Evolutionary conservation across 2,329 filamentous ascomycete species (phyloP).

Genomic region (Exophiala sideris): DNA sequence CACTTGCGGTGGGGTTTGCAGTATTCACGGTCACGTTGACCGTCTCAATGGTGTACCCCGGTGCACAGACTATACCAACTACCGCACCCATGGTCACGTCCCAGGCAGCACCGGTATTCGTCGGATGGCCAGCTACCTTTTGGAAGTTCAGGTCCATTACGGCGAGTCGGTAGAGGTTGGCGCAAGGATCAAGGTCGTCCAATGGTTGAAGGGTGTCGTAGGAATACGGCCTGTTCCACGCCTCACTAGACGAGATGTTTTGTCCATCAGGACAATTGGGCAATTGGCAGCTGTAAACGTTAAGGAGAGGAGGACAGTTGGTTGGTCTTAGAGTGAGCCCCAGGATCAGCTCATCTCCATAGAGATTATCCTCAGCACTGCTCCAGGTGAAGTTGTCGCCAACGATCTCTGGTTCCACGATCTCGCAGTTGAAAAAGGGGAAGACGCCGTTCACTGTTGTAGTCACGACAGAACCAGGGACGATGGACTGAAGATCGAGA

Average conservation of each 20-base stretch:
- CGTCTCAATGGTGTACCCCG: conserved; percentile 11
- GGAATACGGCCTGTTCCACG: background rate
- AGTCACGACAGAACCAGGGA: background rate
- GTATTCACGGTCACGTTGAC: conserved; percentile 19
- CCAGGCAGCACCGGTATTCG: conserved; percentile 2
- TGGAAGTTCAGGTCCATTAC: background rate
- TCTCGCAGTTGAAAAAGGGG: conserved; percentile 4
- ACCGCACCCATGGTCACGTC: background rate
- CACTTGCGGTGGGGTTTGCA: background rate
- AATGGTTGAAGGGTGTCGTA: background rate
- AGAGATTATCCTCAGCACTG: background rate
- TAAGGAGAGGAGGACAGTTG: conserved; percentile 3
- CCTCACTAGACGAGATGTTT: background rate
- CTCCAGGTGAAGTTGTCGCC: conserved; percentile 2
- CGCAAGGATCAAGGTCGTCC: conserved; percentile 1
- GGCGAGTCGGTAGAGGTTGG: background rate
- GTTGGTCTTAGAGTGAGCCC: background rate
- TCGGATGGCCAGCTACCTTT: background rate
- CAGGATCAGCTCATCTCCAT: background rate
- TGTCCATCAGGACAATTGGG: background rate
- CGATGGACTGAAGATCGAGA: conserved; percentile 1
- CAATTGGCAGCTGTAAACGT: background rate
- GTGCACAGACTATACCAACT: background rate
- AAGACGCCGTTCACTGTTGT: conserved; percentile 2
- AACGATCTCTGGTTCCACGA: background rate